phyloP scores from a whole-genome alignment of 345 rosid genomes.

The Citrus hindsii region DNA sequence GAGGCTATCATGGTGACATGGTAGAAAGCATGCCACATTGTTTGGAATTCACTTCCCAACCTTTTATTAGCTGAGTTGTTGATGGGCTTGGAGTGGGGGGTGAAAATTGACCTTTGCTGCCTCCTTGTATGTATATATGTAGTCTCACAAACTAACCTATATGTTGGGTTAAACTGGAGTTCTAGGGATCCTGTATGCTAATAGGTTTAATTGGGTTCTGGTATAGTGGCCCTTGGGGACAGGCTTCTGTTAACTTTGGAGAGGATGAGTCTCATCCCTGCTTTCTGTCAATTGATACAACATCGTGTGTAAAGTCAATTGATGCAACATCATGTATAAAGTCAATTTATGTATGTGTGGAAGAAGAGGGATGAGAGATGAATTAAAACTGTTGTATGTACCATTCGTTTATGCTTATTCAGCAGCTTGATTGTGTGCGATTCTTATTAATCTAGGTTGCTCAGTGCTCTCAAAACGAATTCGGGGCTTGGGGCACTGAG shows the following conservation, averaged over 20 bases:
- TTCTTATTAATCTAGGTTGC: background rate
- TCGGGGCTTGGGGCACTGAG: too few relatives aligned
- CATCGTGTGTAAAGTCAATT: background rate
- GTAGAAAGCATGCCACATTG: background rate
- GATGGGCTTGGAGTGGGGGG: background rate
- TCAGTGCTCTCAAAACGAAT: background rate
- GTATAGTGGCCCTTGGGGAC: background rate
- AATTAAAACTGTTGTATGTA: background rate
- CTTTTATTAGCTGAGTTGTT: background rate
- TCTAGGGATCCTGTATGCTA: background rate
- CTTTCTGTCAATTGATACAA: background rate
- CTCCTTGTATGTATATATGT: conserved; percentile 12
- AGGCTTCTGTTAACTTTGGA: background rate
- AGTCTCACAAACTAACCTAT: conserved; percentile 13
- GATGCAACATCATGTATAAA: background rate
- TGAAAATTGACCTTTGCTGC: background rate
- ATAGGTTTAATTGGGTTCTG: background rate
- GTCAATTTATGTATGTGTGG: background rate
- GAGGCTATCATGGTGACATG: background rate
- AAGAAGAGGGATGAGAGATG: background rate
- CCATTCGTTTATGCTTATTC: background rate
- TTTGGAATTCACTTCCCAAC: background rate
- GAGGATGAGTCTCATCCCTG: background rate
- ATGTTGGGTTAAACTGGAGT: conserved; percentile 2
- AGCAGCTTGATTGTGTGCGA: background rate